phyloP scores from a whole-genome alignment of 192 early-diverging fungal species.

The Cetraspora pellucida region DNA sequence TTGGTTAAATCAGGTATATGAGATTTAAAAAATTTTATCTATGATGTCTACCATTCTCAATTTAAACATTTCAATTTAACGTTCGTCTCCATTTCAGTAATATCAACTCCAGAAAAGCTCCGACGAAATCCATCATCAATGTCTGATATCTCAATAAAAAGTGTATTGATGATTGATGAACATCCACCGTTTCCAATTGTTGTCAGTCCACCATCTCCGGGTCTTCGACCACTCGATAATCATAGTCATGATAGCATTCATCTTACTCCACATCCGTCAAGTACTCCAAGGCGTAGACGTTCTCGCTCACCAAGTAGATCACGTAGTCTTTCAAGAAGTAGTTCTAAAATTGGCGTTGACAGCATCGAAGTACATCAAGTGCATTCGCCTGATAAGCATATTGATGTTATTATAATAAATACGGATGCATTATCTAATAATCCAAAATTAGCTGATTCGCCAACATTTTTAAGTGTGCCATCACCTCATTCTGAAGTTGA shows the following conservation, averaged over 20 bases:
- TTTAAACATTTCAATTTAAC: neutral
- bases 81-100: too few relatives aligned
- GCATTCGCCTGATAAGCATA: too few relatives aligned
- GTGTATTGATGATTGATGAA: neutral
- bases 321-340: neutral
- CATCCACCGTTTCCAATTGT: neutral
- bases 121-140: too few relatives aligned
- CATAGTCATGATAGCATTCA: neutral
- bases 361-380: too few relatives aligned
- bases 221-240: neutral
- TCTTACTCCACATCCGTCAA: neutral
- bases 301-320: neutral
- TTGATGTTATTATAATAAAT: neutral
- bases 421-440: neutral
- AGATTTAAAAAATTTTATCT: constrained; percentile 31
- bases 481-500: neutral
- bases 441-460: neutral
- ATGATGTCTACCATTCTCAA: constrained; percentile 23
- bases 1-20: constrained; percentile 31
- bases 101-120: too few relatives aligned
- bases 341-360: neutral
- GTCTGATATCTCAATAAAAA: constrained; percentile 8
- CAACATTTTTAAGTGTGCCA: neutral
- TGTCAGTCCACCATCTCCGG: constrained; percentile 5
- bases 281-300: neutral